These are phyloP conservation scores for Neophaeococcomyces aloes DNA, from an alignment of 2,329 filamentous ascomycete species.

Conservation along the genomic window DNA sequence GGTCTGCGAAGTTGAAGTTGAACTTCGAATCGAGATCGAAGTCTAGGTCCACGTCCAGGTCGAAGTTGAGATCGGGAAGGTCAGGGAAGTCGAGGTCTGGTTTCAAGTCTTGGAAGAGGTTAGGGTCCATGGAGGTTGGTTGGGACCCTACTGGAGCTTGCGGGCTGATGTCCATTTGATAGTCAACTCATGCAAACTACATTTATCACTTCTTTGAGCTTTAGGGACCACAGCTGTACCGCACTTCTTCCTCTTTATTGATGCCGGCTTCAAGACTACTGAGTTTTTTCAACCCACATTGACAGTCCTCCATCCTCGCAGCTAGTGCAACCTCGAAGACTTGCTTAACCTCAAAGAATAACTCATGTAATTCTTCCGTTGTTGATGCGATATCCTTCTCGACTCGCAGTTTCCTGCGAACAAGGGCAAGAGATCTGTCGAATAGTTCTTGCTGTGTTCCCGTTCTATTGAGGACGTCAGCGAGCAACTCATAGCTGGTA, in stretches of 20 bases:
- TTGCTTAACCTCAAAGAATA: not conserved
- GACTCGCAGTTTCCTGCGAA: not conserved
- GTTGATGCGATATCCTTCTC: slow-evolving; percentile 1
- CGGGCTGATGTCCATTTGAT: too few species aligned
- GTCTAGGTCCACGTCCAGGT: too few species aligned
- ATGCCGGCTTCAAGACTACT: not conserved
- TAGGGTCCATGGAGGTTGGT: too few species aligned
- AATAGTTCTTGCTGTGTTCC: not conserved
- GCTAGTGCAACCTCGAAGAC: not conserved
- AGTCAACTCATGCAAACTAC: too few species aligned
- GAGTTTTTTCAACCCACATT: not conserved
- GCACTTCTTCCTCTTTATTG: not conserved
- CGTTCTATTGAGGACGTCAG: not conserved
- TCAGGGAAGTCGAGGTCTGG: too few species aligned
- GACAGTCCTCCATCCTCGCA: not conserved
- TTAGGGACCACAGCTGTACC: not conserved
- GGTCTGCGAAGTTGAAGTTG: too few species aligned
- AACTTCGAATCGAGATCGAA: too few species aligned
- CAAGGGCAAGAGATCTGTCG: not conserved
- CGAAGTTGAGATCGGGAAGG: too few species aligned
- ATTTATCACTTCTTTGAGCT: not conserved
- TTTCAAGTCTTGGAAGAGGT: too few species aligned
- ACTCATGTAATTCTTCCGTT: not conserved
- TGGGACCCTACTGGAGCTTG: too few species aligned
- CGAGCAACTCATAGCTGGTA: not conserved